These are phyloP conservation scores for Beauveria australis DNA, from an alignment of 2,329 filamentous ascomycete species.

Conservation along the genomic window DNA sequence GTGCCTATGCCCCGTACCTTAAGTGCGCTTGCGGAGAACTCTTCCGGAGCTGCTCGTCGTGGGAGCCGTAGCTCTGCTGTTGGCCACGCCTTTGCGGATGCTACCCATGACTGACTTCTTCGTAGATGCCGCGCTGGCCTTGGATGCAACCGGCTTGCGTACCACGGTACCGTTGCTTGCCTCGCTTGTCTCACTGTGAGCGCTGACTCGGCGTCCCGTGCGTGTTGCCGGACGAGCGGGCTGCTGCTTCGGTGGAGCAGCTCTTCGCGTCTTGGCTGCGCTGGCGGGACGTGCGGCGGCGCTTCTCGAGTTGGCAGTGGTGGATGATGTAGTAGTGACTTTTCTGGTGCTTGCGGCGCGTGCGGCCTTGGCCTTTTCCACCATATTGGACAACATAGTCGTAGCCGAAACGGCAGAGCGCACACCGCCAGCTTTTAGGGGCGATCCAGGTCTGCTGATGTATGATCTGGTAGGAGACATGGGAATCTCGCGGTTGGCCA, in stretches of 20 bases:
- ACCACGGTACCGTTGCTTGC: constrained; percentile 57
- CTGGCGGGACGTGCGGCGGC: constrained; percentile 29
- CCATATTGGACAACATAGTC: constrained; percentile 46
- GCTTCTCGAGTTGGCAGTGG: constrained; percentile 31
- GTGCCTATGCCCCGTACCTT: constrained; percentile 13
- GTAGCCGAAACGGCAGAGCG: constrained; percentile 33
- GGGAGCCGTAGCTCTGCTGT: constrained; percentile 31
- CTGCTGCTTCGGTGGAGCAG: constrained; percentile 23
- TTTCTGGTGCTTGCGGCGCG: constrained; percentile 41
- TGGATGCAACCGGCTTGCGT: constrained; percentile 39
- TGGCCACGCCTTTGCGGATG: constrained; percentile 43
- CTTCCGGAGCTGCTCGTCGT: constrained; percentile 40
- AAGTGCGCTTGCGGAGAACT: constrained; percentile 47
- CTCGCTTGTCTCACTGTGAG: constrained; percentile 55
- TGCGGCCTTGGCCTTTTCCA: constrained; percentile 51
- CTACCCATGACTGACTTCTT: constrained; percentile 49
- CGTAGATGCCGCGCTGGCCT: constrained; percentile 25
- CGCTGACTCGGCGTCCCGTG: constrained; percentile 46
- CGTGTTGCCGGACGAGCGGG: constrained; percentile 34
- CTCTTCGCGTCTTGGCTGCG: constrained; percentile 18
- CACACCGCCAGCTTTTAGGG: constrained; percentile 44
- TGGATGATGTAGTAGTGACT: constrained; percentile 37
- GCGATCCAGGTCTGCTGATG: constrained; percentile 51
- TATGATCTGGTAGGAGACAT: constrained; percentile 49
- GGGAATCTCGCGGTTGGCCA: constrained; percentile 40